phyloP scores from a whole-genome alignment of 1,284 basidiomycete genomes.

The Puccinia novopanici region DNA sequence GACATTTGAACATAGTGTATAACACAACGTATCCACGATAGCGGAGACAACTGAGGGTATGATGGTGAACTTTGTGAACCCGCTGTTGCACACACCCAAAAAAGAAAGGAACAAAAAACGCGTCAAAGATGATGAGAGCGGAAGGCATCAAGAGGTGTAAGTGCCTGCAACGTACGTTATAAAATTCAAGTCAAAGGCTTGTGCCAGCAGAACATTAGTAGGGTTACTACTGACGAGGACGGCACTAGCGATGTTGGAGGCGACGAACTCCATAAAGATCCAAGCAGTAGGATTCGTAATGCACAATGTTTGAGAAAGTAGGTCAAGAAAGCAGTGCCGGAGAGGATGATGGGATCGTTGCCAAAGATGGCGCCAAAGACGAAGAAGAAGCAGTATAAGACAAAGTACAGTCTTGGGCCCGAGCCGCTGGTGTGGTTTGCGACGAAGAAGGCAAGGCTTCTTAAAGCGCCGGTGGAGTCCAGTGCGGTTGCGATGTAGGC shows the following conservation, averaged over 20 bases:
- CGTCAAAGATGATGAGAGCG: too few species aligned
- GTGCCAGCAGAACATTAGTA: constrained; percentile 47
- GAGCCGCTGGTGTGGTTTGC: constrained; percentile 71
- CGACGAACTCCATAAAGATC: constrained; percentile 71
- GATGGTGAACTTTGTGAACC: constrained; percentile 49
- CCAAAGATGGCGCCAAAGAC: constrained; percentile 77
- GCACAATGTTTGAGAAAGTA: constrained; percentile 76
- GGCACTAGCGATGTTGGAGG: constrained; percentile 72
- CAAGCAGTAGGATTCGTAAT: constrained; percentile 68
- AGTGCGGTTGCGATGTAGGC: constrained; percentile 93
- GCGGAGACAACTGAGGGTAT: constrained; percentile 37
- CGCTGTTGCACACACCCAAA: neutral
- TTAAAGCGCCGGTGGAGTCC: constrained; percentile 83
- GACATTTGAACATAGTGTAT: constrained; percentile 21
- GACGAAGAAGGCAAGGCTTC: constrained; percentile 83
- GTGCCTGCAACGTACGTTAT: constrained; percentile 29
- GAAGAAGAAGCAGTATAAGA: constrained; percentile 79
- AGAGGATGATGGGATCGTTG: constrained; percentile 66
- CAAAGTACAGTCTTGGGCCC: constrained; percentile 70
- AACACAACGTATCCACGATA: constrained; percentile 36
- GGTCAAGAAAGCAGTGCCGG: constrained; percentile 78
- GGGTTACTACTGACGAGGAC: constrained; percentile 56
- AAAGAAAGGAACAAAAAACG: neutral
- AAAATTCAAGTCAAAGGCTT: constrained; percentile 50
- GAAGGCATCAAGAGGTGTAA: too few species aligned